A percentile compares a stretch with the other conserved stretches of the same genome.
Conservation (phyloP, 768 basidiomycete species). For the Pleurotus djamor region DNA sequence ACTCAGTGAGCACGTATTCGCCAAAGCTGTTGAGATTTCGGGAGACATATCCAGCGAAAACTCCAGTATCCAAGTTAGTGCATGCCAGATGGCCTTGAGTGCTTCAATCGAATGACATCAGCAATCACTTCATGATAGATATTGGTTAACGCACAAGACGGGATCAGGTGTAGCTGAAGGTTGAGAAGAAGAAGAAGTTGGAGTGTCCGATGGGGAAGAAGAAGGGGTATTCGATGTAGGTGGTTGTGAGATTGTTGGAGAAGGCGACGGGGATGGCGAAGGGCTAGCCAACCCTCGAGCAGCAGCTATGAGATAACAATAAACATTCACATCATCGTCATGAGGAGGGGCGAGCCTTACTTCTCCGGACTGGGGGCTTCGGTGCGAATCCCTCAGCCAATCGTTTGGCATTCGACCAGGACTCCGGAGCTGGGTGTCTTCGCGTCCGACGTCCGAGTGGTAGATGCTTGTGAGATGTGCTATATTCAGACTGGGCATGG, state of each 20-base stretch:
- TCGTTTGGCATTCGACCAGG: conserved; percentile 2
- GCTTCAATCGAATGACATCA: not conserved
- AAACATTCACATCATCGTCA: not conserved
- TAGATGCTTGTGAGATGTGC: not conserved
- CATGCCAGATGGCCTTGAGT: not conserved
- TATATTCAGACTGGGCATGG: not conserved
- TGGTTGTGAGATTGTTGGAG: not conserved
- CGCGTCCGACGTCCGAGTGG: not conserved
- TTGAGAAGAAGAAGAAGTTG: not conserved
- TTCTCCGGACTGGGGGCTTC: not conserved
- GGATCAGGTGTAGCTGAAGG: not conserved
- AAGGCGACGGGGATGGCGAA: not conserved
- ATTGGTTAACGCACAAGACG: not conserved
- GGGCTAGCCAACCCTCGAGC: not conserved
- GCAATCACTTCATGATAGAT: not conserved
- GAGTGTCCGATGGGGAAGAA: not conserved
- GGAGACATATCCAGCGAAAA: not conserved
- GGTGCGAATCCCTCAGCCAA: not conserved
- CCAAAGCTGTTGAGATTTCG: not conserved
- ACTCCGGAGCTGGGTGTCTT: not conserved
- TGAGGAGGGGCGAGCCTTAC: not conserved
- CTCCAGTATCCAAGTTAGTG: not conserved
- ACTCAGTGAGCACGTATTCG: not conserved
- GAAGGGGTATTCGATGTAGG: not conserved
- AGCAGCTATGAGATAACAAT: not conserved